phyloP scores from a whole-genome alignment of 1,139 yeast species.

The Zygoascus hellenicus region DNA sequence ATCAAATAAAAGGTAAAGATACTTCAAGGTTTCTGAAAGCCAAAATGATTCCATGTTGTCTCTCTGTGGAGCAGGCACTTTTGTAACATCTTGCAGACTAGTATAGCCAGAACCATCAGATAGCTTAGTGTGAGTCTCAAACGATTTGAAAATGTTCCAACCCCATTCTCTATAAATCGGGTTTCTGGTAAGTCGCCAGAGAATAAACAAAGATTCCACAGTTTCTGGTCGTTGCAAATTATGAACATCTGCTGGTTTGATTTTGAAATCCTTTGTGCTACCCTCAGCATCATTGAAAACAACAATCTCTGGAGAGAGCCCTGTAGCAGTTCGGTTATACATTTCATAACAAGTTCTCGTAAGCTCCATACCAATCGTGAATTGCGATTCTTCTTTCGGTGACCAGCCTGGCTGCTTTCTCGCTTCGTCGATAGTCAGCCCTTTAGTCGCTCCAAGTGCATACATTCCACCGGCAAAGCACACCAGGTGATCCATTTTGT shows the following conservation, averaged over 20 bases:
- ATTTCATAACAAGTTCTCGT: conserved; percentile 79
- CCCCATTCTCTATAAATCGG: conserved; percentile 86
- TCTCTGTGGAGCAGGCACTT: conserved; percentile 42
- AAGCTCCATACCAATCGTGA: conserved; percentile 66
- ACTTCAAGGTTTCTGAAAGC: conserved; percentile 90
- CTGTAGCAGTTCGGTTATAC: conserved; percentile 69
- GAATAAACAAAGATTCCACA: conserved; percentile 77
- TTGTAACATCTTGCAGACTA: conserved; percentile 59
- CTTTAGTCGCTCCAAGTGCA: conserved; percentile 86
- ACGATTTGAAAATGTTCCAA: conserved; percentile 72
- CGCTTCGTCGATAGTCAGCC: conserved; percentile 52
- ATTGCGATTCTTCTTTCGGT: conserved; percentile 46
- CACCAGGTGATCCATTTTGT: conserved; percentile 90
- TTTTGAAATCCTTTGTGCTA: conserved; percentile 50
- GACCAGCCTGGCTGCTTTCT: conserved; percentile 42
- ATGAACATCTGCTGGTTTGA: conserved; percentile 70
- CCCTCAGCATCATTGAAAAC: conserved; percentile 54
- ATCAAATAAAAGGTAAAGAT: conserved; percentile 73
- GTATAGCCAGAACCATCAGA: conserved; percentile 59
- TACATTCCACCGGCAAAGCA: conserved; percentile 89
- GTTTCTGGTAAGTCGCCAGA: conserved; percentile 78
- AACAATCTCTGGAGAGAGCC: conserved; percentile 84
- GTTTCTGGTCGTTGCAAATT: conserved; percentile 93
- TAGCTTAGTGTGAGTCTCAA: conserved; percentile 53
- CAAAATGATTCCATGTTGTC: conserved; percentile 92